Conservation (phyloP, 148 eudicot species). For the Salicornia ramosissima region DNA sequence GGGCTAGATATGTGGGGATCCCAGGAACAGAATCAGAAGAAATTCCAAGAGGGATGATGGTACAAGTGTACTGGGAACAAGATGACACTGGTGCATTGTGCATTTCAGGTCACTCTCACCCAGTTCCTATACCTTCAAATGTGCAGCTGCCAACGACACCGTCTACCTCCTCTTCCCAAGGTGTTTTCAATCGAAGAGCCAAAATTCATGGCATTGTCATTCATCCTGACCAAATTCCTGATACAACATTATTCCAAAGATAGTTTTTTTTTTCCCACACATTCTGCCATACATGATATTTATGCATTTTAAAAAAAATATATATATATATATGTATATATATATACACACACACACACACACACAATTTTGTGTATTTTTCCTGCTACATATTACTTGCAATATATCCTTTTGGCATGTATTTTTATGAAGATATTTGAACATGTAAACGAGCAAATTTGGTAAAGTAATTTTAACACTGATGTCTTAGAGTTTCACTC, state of each 20-base stretch:
- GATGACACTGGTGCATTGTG: conserved; percentile 83
- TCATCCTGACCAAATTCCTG: conserved; percentile 47
- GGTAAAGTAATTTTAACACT: no score
- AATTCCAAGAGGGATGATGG: conserved; percentile 69
- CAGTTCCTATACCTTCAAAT: conserved; percentile 56
- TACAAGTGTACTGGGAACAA: conserved; percentile 84
- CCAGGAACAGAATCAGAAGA: conserved; percentile 76
- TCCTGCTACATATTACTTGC: no score
- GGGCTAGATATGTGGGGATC: conserved; percentile 70
- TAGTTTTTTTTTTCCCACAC: neutral
- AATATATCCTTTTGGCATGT: no score
- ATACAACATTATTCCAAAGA: conserved; percentile 18
- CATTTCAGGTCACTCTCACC: conserved; percentile 64
- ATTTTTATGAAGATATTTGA: neutral
- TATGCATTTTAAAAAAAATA: neutral
- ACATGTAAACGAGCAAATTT: no score
- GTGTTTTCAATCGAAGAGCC: conserved; percentile 26
- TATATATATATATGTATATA: neutral
- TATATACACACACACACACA: neutral
- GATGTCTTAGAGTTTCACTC: no score
- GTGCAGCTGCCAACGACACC: conserved; percentile 30
- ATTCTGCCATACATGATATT: neutral
- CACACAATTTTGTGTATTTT: neutral
- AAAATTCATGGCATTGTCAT: conserved; percentile 51
- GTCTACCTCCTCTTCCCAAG: conserved; percentile 16